Conservation (phyloP, 352 stramenopile species). For the Phytophthora sojae region DNA sequence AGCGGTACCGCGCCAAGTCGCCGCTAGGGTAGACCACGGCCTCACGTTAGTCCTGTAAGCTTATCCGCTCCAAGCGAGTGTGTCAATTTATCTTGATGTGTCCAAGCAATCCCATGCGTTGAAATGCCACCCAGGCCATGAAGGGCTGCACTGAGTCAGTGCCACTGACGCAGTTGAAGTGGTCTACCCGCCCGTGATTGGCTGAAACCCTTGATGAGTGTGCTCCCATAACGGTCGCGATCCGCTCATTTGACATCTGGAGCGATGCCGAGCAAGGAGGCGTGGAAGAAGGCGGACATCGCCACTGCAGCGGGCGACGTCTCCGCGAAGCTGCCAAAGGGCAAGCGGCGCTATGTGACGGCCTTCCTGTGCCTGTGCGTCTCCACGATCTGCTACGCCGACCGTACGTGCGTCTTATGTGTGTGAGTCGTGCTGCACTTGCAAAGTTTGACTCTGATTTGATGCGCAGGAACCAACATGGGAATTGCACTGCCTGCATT, state of each 20-base stretch:
- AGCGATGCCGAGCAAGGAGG: slow-evolving; percentile 22
- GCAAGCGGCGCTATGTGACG: slow-evolving; percentile 73
- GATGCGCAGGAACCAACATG: slow-evolving; percentile 81
- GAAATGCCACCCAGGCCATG: no score
- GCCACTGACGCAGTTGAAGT: neutral
- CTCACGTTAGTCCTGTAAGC: slow-evolving; percentile 43
- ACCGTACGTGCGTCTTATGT: slow-evolving; percentile 51
- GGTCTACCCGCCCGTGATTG: slow-evolving; percentile 18
- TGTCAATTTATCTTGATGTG: slow-evolving; percentile 30
- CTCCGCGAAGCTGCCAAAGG: slow-evolving; percentile 30
- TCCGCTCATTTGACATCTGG: slow-evolving; percentile 32
- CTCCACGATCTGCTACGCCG: slow-evolving; percentile 87
- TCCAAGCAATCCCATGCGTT: slow-evolving; percentile 7
- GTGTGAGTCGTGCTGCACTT: neutral
- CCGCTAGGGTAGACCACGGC: slow-evolving; percentile 40
- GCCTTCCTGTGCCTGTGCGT: slow-evolving; percentile 77
- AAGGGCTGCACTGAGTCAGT: no score
- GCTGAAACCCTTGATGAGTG: slow-evolving; percentile 39
- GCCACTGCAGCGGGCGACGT: slow-evolving; percentile 2
- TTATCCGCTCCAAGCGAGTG: slow-evolving; percentile 22
- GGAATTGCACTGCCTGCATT: slow-evolving; percentile 85
- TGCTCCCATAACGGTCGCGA: slow-evolving; percentile 9
- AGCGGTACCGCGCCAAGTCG: slow-evolving; percentile 44
- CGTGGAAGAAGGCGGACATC: slow-evolving; percentile 27
- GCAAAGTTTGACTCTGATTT: slow-evolving; percentile 7